phyloP scores from a whole-genome alignment of 1,284 basidiomycete species.

The Ceratobasidium sp. region DNA sequence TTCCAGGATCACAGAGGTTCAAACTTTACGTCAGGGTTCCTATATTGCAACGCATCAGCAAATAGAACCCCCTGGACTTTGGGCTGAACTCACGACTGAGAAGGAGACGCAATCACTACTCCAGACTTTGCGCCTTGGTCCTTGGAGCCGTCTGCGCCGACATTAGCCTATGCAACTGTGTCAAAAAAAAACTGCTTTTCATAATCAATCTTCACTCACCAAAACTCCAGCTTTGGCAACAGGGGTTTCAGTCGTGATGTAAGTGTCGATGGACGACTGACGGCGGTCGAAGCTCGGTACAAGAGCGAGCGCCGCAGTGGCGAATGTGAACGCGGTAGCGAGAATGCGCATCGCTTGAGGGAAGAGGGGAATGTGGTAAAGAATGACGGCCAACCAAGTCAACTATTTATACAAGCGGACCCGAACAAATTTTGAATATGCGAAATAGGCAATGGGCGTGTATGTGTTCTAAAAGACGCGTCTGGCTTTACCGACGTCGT shows the following conservation, averaged over 20 bases:
- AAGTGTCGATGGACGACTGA: constrained; percentile 44
- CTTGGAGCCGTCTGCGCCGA: constrained; percentile 49
- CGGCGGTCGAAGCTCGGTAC: constrained; percentile 38
- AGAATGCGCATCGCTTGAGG: constrained; percentile 31
- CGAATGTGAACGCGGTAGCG: constrained; percentile 38
- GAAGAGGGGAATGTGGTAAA: constrained; percentile 8
- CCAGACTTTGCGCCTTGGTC: constrained; percentile 47
- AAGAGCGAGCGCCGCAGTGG: constrained; percentile 41
- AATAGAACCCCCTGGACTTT: neutral
- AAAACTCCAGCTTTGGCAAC: constrained; percentile 44
- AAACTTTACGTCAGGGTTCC: constrained; percentile 35
- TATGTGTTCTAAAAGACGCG: constrained; percentile 7
- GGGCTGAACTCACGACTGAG: constrained; percentile 40
- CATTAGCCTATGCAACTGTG: constrained; percentile 46
- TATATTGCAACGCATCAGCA: neutral
- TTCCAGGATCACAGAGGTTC: neutral
- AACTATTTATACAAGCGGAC: constrained; percentile 30
- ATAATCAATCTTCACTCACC: neutral
- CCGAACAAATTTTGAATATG: constrained; percentile 8
- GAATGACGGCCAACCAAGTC: constrained; percentile 7
- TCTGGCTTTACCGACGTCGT: constrained; percentile 17
- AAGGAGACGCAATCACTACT: constrained; percentile 49
- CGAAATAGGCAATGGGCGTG: constrained; percentile 15
- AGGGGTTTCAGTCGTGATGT: constrained; percentile 46
- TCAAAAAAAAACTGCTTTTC: neutral